These are phyloP conservation scores for Biscutella laevigata DNA, from an alignment of 441 rosid species.

Conservation along the genomic window DNA sequence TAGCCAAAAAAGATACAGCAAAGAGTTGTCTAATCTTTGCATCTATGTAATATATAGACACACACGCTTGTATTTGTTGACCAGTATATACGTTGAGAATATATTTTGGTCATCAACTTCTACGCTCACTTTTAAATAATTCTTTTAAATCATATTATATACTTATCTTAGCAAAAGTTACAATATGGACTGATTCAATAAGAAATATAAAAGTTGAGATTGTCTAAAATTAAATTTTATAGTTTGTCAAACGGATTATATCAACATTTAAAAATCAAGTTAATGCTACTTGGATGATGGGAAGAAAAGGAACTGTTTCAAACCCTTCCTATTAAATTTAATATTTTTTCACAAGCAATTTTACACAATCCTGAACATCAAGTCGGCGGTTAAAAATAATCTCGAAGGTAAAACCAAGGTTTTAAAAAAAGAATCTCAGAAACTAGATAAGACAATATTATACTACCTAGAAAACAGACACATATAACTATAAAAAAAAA, in stretches of 20 bases:
- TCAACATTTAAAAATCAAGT: background rate
- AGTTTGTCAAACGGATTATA: background rate
- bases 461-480: too few relatives aligned
- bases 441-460: too few relatives aligned
- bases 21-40: background rate
- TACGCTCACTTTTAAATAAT: background rate
- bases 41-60: slow-evolving; percentile 15
- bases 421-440: too few relatives aligned
- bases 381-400: too few relatives aligned
- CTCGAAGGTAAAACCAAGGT: too few relatives aligned
- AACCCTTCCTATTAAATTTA: too few relatives aligned
- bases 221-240: background rate
- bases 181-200: background rate
- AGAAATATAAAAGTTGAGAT: too few relatives aligned
- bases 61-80: slow-evolving; percentile 29
- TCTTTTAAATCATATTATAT: background rate
- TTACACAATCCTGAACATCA: too few relatives aligned
- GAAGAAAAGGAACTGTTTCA: too few relatives aligned
- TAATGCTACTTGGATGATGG: too few relatives aligned
- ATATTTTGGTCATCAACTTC: background rate
- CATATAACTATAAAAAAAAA: too few relatives aligned
- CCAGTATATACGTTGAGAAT: slow-evolving; percentile 2
- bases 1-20: slow-evolving; percentile 19
- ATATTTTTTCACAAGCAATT: too few relatives aligned
- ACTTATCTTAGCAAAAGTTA: background rate